A percentile compares a stretch with the other conserved stretches of the same genome.
These are phyloP conservation scores for Exutisphaerella laricina DNA, from an alignment of 2,329 filamentous ascomycete genomes.

Conservation along the genomic window DNA sequence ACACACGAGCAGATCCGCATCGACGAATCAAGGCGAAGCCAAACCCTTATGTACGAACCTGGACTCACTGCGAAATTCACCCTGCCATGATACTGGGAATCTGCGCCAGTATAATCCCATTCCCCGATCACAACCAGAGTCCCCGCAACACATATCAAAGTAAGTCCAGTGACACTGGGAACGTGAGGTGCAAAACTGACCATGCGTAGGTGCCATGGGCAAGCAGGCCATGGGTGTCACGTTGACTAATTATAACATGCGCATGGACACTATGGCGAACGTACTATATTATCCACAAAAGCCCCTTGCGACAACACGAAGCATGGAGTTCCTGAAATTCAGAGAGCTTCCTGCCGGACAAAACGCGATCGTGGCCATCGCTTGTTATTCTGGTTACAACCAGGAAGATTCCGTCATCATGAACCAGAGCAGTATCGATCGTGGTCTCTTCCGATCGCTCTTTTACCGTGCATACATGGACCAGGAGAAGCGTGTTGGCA, in stretches of 20 bases:
- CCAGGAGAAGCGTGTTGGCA: slow-evolving; percentile 90
- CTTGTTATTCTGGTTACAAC: slow-evolving; percentile 97
- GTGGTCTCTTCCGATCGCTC: slow-evolving; percentile 91
- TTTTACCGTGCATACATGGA: slow-evolving; percentile 98
- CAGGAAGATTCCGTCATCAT: slow-evolving; percentile 99
- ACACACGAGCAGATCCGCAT: slow-evolving; percentile 68
- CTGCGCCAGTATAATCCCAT: slow-evolving; percentile 98
- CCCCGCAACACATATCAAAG: slow-evolving; percentile 78
- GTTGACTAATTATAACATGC: slow-evolving; percentile 90
- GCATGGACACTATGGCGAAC: slow-evolving; percentile 99
- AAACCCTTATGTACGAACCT: slow-evolving; percentile 81
- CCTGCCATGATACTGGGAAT: slow-evolving; percentile 98
- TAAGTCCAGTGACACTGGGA: not conserved
- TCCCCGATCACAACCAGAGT: slow-evolving; percentile 97
- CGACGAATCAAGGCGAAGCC: slow-evolving; percentile 82
- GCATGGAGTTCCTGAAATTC: slow-evolving; percentile 99
- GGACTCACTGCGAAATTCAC: slow-evolving; percentile 98
- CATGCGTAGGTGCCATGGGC: slow-evolving; percentile 93
- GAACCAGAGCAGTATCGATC: slow-evolving; percentile 99
- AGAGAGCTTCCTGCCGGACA: slow-evolving; percentile 93
- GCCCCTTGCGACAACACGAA: slow-evolving; percentile 87
- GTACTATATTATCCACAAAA: slow-evolving; percentile 99
- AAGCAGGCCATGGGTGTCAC: slow-evolving; percentile 99
- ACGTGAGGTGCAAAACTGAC: slow-evolving; percentile 1
- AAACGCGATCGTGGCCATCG: slow-evolving; percentile 96